Percentiles rank a stretch among this genome's conserved stretches.
Conservation (phyloP, 176 grass and related monocot genomes). For the Oryza glaberrima region DNA sequence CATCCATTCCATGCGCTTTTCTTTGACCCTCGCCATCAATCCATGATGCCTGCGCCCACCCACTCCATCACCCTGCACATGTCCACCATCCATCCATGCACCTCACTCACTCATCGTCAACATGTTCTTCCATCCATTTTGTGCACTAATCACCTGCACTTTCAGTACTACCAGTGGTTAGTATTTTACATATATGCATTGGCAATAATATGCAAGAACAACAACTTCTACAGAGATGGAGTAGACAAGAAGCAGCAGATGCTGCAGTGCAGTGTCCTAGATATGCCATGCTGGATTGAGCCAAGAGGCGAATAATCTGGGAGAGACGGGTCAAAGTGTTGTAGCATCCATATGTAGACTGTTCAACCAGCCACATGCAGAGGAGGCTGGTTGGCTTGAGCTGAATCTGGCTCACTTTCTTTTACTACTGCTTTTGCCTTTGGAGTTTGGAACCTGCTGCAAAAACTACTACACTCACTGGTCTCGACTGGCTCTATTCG, state of each 20-base stretch:
- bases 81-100: background rate
- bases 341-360: background rate
- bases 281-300: conserved; percentile 3
- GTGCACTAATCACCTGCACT: background rate
- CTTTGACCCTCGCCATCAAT: conserved; percentile 41
- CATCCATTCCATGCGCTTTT: conserved; percentile 36
- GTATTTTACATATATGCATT: too few relatives aligned
- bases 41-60: conserved; percentile 6
- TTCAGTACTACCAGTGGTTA: background rate
- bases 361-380: conserved; percentile 27
- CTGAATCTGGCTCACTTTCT: background rate
- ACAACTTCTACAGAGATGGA: background rate
- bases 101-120: background rate
- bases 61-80: conserved; percentile 17
- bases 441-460: conserved; percentile 20
- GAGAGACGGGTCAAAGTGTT: conserved; percentile 35
- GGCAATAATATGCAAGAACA: background rate
- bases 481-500: background rate
- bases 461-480: background rate
- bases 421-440: background rate
- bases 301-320: conserved; percentile 25
- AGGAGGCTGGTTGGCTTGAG: background rate
- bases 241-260: conserved; percentile 12
- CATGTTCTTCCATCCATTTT: background rate
- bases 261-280: conserved; percentile 14